Base-by-base conservation (phyloP, 1,139 yeast genomes). In the Zygosaccharomyces sapae region DNA sequence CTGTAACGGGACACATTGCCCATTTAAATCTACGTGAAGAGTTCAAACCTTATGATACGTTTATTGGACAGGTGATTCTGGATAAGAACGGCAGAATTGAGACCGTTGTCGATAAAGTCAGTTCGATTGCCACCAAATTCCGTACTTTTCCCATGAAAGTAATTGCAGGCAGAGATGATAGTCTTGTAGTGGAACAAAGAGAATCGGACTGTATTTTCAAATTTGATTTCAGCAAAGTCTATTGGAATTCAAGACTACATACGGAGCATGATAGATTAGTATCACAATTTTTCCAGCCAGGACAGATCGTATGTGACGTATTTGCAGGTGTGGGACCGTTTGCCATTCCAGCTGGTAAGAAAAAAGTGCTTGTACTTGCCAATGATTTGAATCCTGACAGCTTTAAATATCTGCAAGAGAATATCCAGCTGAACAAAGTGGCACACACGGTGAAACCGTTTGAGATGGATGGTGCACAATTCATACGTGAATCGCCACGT, bases 281-380 rank as follows among this genome's bases (percentile, higher is more conserved):
- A 8, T 62, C 69, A 2, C 61, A 68, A 33, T 67, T 65, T 48
- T 90, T 94, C 62, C 62, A 76, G 52, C 72, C 76, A 2, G 76
- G 81, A 8, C 86, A 84, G 51, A 86, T 87, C 1, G 87, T 94
- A 0, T 88, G 89, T 55, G 99, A 94, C 70, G 97, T 89, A 0
- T 87, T 94, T 78, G 98, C 97, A 0, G 99, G 99, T 33, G 98
- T 94, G 1, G 99, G 99, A 0, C 99, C 99, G 2, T 94, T 94
- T 72, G 94, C 95, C 1, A 80, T 92, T 0, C 99, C 99, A 0
- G 96, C 97, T 0, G 98, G 90, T 13, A 89, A 86, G 66, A 87
- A 84, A 52, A 75, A 76, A 16, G 86, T 82, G 3, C 67, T 90
- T 46, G 95, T 87, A 0, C 72, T 90, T 58, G 97, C 97, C 13